Evolutionary conservation across 2,329 filamentous ascomycete species (phyloP).

Genomic region (Lithohypha guttulata): DNA sequence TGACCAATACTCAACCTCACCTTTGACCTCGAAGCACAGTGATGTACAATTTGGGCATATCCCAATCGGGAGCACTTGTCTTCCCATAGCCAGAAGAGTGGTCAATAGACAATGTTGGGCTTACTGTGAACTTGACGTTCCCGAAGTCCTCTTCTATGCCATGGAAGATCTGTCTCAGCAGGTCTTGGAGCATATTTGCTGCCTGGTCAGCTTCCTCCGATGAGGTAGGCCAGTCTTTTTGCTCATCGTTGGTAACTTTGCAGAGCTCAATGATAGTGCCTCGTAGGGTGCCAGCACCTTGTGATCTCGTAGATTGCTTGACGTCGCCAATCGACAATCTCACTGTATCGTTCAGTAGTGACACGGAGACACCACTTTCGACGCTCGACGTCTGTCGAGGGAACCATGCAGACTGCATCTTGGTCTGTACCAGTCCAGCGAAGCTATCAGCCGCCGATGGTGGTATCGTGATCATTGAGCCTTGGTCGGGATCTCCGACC

Average conservation of each 20-base stretch:
- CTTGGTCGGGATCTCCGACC: constrained; percentile 7
- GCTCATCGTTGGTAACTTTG: neutral
- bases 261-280: constrained; percentile 17
- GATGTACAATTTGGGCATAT: constrained; percentile 17
- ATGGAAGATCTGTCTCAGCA: constrained; percentile 14
- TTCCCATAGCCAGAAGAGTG: constrained; percentile 1
- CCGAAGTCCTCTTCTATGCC: constrained; percentile 12
- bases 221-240: neutral
- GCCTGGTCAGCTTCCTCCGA: constrained; percentile 13
- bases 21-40: constrained; percentile 13
- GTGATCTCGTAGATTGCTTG: constrained; percentile 13
- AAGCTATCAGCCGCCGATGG: constrained; percentile 15
- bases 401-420: constrained; percentile 20
- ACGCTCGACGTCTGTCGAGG: constrained; percentile 17
- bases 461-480: constrained; percentile 17
- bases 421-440: constrained; percentile 18
- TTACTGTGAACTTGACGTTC: constrained; percentile 11
- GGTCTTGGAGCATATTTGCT: constrained; percentile 13
- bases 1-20: neutral
- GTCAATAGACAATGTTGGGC: constrained; percentile 7
- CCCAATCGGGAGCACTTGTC: constrained; percentile 8
- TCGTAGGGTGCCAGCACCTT: constrained; percentile 12
- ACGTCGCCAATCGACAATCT: constrained; percentile 20
- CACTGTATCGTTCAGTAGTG: constrained; percentile 13
- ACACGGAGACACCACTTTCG: constrained; percentile 17